Percentiles rank a stretch among this genome's conserved stretches.
Evolutionary conservation across 1,284 basidiomycete genomes (phyloP).

Genomic region (Cutaneotrichosporon arboriforme): DNA sequence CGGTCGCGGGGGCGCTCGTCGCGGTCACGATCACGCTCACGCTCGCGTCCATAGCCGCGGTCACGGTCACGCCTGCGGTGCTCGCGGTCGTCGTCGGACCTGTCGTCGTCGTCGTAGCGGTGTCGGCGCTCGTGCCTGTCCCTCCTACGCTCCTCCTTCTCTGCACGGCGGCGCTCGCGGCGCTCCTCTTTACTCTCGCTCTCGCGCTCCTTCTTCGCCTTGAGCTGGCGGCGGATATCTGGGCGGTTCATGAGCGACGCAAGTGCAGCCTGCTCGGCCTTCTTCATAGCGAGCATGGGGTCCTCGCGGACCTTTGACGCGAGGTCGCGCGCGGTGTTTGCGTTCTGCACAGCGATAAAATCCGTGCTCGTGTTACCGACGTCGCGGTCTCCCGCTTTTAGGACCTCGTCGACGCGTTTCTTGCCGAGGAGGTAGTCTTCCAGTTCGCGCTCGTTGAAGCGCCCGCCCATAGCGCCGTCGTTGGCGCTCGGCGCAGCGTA

Average conservation of each 20-base stretch:
- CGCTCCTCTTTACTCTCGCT: slow-evolving; percentile 58
- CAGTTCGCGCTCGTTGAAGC: slow-evolving; percentile 65
- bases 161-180: slow-evolving; percentile 57
- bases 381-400: slow-evolving; percentile 78
- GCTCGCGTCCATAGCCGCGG: slow-evolving; percentile 8
- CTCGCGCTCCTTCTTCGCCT: slow-evolving; percentile 62
- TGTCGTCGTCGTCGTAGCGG: slow-evolving; percentile 5
- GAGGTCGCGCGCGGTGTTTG: slow-evolving; percentile 82
- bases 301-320: slow-evolving; percentile 94
- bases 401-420: slow-evolving; percentile 92
- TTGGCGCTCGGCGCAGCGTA: slow-evolving; percentile 89
- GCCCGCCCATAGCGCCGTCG: slow-evolving; percentile 59
- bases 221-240: slow-evolving; percentile 73
- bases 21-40: slow-evolving; percentile 10
- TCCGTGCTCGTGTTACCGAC: slow-evolving; percentile 80
- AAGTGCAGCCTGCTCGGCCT: slow-evolving; percentile 91
- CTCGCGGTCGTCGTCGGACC: slow-evolving; percentile 7
- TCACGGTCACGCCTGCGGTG: slow-evolving; percentile 5
- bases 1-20: slow-evolving; percentile 1
- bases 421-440: slow-evolving; percentile 98
- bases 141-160: slow-evolving; percentile 48
- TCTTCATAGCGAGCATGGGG: slow-evolving; percentile 91
- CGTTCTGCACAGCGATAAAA: slow-evolving; percentile 88
- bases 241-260: slow-evolving; percentile 87
- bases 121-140: slow-evolving; percentile 12